Conservation (phyloP, 108 stramenopile species). For the Discostella stelligeroides region DNA sequence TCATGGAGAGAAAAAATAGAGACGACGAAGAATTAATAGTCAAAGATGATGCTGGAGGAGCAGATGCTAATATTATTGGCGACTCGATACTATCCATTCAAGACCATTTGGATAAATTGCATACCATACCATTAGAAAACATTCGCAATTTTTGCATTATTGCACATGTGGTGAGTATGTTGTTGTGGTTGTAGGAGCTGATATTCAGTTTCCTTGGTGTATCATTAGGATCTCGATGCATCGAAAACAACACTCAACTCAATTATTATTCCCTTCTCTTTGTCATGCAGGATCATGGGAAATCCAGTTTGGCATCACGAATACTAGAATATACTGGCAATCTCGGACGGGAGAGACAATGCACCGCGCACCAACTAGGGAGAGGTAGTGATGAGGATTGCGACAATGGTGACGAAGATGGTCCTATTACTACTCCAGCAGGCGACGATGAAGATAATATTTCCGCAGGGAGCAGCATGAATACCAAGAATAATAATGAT, state of each 20-base stretch:
- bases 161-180: constrained; percentile 65
- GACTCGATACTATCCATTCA: constrained; percentile 57
- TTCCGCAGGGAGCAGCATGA: not conserved
- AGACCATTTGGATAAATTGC: constrained; percentile 59
- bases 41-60: too few relatives aligned
- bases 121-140: constrained; percentile 76
- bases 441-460: constrained; percentile 8
- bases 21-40: too few relatives aligned
- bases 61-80: too few relatives aligned
- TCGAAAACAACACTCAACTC: too few relatives aligned
- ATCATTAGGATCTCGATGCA: too few relatives aligned
- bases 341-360: constrained; percentile 67
- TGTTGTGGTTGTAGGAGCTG: too few relatives aligned
- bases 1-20: too few relatives aligned
- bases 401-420: not conserved
- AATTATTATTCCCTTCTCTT: too few relatives aligned
- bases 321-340: constrained; percentile 89
- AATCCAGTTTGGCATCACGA: constrained; percentile 81
- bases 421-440: too few relatives aligned
- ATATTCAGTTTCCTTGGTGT: too few relatives aligned
- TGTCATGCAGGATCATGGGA: constrained; percentile 96
- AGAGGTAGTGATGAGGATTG: not conserved
- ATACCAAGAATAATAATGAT: constrained; percentile 14
- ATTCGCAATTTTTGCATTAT: constrained; percentile 87
- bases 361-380: constrained; percentile 53